These are phyloP conservation scores for Pterula multifida DNA, from an alignment of 1,284 basidiomycete species.

Conservation along the genomic window DNA sequence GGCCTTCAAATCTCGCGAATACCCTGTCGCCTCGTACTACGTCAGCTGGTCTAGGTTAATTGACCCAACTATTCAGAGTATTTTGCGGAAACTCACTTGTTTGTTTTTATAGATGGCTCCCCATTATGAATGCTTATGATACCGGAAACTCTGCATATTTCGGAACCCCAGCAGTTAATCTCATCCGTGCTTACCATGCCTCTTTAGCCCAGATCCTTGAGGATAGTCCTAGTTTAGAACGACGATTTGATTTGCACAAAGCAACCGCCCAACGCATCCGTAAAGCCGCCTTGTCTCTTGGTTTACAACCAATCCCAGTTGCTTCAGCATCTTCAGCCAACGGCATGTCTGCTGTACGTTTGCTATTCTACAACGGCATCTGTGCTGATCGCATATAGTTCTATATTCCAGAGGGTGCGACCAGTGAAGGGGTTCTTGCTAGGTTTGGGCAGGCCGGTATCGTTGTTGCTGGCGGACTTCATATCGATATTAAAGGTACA, in stretches of 20 bases:
- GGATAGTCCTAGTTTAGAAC: conserved; percentile 57
- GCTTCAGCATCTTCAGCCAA: conserved; percentile 61
- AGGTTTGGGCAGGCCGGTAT: conserved; percentile 53
- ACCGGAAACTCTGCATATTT: conserved; percentile 70
- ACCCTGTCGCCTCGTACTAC: conserved; percentile 75
- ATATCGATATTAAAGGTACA: conserved; percentile 77
- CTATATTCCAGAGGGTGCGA: conserved; percentile 71
- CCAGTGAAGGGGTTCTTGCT: conserved; percentile 64
- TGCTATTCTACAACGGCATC: neutral
- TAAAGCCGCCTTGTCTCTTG: conserved; percentile 54
- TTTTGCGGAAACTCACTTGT: neutral
- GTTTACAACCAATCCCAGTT: conserved; percentile 61
- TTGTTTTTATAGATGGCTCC: conserved; percentile 72
- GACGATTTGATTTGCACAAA: conserved; percentile 63
- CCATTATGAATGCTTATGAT: conserved; percentile 89
- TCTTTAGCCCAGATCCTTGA: conserved; percentile 68
- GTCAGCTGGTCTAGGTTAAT: conserved; percentile 80
- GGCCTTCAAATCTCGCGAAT: conserved; percentile 60
- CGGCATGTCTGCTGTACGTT: conserved; percentile 76
- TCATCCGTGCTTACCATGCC: conserved; percentile 83
- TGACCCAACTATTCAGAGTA: too few species aligned
- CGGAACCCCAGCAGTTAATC: conserved; percentile 88
- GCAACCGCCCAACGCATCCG: conserved; percentile 69
- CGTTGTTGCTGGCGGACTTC: conserved; percentile 83
- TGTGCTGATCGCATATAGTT: neutral